Evolutionary conservation across 352 stramenopile genomes (phyloP).

Genomic region (Pythium sp.): DNA sequence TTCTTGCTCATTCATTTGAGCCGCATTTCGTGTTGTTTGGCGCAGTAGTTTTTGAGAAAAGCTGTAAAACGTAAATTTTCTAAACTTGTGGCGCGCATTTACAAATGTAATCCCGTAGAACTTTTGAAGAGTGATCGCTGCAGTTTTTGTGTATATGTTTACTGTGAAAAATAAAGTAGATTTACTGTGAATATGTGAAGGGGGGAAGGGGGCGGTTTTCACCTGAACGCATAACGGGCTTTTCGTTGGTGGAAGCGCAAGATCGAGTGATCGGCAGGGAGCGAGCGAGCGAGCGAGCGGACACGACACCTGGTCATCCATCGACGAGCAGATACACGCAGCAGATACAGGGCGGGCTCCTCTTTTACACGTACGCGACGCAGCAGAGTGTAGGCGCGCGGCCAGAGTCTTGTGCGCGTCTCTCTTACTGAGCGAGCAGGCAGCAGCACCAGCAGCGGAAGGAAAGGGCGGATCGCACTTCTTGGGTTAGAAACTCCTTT

Average conservation of each 20-base stretch:
- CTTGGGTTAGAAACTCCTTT: neutral
- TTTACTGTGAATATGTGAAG: neutral
- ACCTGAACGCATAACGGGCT: slow-evolving; percentile 13
- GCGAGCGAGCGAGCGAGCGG: neutral
- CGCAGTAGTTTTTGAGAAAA: too few species aligned
- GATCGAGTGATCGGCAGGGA: slow-evolving; percentile 4
- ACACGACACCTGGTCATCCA: neutral
- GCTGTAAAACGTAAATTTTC: too few species aligned
- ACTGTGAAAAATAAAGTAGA: too few species aligned
- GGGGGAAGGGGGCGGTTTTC: neutral
- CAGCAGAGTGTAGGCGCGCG: neutral
- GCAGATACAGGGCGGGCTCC: neutral
- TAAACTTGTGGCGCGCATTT: too few species aligned
- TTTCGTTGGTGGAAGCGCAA: slow-evolving; percentile 14
- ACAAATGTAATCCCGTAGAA: too few species aligned
- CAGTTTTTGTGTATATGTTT: too few species aligned
- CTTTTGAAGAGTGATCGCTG: too few species aligned
- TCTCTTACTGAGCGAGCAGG: neutral
- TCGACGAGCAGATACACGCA: neutral
- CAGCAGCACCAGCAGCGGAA: neutral
- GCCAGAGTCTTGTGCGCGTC: too few species aligned
- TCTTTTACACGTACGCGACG: neutral
- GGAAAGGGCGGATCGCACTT: neutral
- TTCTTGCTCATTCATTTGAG: too few species aligned
- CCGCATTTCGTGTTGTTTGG: too few species aligned